Evolutionary conservation across 2,329 filamentous ascomycete species (phyloP).

Genomic region (Colletotrichum sp.): DNA sequence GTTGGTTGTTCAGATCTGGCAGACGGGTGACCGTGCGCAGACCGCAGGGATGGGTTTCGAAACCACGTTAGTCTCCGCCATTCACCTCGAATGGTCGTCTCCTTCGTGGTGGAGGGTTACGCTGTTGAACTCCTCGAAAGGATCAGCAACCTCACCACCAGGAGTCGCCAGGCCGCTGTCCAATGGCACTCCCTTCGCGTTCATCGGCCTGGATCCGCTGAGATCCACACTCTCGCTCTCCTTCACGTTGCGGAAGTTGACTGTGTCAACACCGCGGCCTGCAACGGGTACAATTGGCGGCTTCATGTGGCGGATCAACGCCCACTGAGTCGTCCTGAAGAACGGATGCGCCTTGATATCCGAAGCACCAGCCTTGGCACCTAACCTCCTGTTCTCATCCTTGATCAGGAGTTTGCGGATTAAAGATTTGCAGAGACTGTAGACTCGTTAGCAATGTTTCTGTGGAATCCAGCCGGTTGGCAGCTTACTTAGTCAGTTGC

Average conservation of each 20-base stretch:
- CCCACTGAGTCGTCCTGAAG: conserved; percentile 96
- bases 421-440: conserved; percentile 91
- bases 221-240: conserved; percentile 96
- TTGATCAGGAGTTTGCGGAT: conserved; percentile 98
- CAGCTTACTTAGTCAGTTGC: conserved; percentile 82
- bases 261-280: conserved; percentile 87
- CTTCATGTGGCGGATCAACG: conserved; percentile 95
- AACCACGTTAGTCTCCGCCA: conserved; percentile 19
- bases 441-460: conserved; percentile 5
- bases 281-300: conserved; percentile 95
- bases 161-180: conserved; percentile 88
- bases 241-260: conserved; percentile 98
- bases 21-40: not conserved
- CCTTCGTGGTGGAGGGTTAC: conserved; percentile 97
- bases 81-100: conserved; percentile 55
- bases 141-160: conserved; percentile 78
- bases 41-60: not conserved
- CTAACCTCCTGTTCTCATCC: conserved; percentile 91
- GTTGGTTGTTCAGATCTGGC: not conserved
- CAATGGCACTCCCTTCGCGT: conserved; percentile 79
- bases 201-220: conserved; percentile 59
- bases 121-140: conserved; percentile 98
- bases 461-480: not conserved
- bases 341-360: conserved; percentile 97
- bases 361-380: conserved; percentile 91